A percentile compares a stretch with the other conserved stretches of the same genome.
Evolutionary conservation across 495 filamentous ascomycete genomes (phyloP).

Genomic region (Tuber calosporum): DNA sequence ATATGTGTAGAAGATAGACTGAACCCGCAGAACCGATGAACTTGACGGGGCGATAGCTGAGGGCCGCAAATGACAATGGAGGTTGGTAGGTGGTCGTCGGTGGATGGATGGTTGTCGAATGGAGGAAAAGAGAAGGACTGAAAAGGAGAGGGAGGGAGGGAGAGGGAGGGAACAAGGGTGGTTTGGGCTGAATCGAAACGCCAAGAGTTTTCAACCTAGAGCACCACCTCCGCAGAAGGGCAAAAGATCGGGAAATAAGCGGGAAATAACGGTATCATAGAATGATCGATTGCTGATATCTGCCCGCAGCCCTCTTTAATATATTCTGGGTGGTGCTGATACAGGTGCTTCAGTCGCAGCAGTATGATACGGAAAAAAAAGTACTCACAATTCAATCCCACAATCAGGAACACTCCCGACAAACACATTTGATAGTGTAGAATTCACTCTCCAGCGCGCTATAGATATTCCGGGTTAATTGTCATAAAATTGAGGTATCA

Average conservation of each 20-base stretch:
- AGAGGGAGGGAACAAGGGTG: neutral
- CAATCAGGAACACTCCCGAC: neutral
- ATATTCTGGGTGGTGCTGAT: neutral
- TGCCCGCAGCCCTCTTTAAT: neutral
- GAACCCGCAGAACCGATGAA: neutral
- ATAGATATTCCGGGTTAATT: neutral
- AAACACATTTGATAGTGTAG: neutral
- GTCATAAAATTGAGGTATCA: neutral
- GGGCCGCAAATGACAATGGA: neutral
- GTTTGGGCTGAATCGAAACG: neutral
- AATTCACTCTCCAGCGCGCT: neutral
- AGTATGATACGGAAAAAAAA: neutral
- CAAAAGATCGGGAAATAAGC: neutral
- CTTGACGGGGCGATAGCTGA: neutral
- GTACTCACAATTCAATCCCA: neutral
- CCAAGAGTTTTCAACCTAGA: neutral
- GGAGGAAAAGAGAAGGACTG: neutral
- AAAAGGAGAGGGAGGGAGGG: neutral
- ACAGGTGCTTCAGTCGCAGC: neutral
- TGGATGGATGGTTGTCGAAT: conserved; percentile 3
- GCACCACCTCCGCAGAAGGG: neutral
- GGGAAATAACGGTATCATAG: neutral
- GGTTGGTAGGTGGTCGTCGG: neutral
- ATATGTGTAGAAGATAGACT: neutral
- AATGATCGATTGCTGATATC: neutral